Evolutionary conservation across 1,284 basidiomycete species (phyloP).

Genomic region (Cystobasidium sp.): DNA sequence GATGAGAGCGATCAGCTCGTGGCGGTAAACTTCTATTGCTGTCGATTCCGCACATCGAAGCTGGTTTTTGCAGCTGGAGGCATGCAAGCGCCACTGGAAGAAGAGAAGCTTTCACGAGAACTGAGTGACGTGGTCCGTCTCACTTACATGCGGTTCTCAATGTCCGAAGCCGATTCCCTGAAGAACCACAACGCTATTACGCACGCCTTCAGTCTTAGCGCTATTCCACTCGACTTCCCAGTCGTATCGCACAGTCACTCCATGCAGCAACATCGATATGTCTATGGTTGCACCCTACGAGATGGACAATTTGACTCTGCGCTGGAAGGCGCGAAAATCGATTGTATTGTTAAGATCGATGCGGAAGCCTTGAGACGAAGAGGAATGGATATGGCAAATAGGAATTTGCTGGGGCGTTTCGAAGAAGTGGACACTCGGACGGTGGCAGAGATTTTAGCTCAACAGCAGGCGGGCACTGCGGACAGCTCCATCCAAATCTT

Average conservation of each 20-base stretch:
- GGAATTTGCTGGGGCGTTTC: slow-evolving; percentile 46
- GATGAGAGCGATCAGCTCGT: slow-evolving; percentile 37
- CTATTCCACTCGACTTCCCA: slow-evolving; percentile 62
- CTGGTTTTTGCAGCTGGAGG: slow-evolving; percentile 62
- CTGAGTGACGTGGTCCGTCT: slow-evolving; percentile 60
- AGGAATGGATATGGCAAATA: slow-evolving; percentile 53
- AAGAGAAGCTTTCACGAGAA: slow-evolving; percentile 54
- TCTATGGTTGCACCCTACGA: slow-evolving; percentile 60
- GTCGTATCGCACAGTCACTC: slow-evolving; percentile 56
- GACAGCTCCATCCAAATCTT: slow-evolving; percentile 57
- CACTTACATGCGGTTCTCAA: slow-evolving; percentile 60
- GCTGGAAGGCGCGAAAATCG: slow-evolving; percentile 62
- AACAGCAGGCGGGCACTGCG: slow-evolving; percentile 48
- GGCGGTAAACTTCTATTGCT: slow-evolving; percentile 59
- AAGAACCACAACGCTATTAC: slow-evolving; percentile 51
- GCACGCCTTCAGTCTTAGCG: slow-evolving; percentile 59
- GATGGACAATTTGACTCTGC: slow-evolving; percentile 60
- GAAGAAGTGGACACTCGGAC: slow-evolving; percentile 57
- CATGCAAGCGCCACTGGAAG: slow-evolving; percentile 52
- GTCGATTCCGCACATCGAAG: slow-evolving; percentile 60
- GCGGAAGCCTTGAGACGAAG: slow-evolving; percentile 55
- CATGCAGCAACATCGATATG: slow-evolving; percentile 57
- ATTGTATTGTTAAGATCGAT: slow-evolving; percentile 61
- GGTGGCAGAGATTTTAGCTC: slow-evolving; percentile 56
- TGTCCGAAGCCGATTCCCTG: slow-evolving; percentile 36